Conservation (phyloP, 1,139 yeast genomes). For the Geotrichum aggregatum region DNA sequence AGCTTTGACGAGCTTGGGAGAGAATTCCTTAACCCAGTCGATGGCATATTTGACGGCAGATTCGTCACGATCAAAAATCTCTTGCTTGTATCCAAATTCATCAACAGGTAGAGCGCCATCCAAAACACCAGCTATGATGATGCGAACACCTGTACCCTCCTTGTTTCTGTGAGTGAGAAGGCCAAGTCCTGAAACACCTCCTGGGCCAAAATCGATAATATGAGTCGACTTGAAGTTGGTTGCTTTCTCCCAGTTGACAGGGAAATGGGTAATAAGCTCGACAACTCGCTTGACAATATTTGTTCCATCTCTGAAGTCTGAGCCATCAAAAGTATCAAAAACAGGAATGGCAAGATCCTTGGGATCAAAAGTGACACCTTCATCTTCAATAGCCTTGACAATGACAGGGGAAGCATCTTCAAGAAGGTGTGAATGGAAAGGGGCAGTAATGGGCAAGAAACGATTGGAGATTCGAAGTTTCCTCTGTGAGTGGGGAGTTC, state of each 20-base stretch:
- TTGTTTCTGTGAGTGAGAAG: constrained; percentile 93
- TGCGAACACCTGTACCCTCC: constrained; percentile 96
- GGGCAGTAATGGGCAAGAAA: constrained; percentile 91
- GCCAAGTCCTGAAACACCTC: constrained; percentile 96
- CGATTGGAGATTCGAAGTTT: constrained; percentile 88
- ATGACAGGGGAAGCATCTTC: constrained; percentile 66
- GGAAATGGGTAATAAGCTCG: constrained; percentile 77
- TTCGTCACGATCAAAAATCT: constrained; percentile 69
- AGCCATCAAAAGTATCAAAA: constrained; percentile 82
- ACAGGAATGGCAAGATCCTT: constrained; percentile 73
- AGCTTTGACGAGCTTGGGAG: constrained; percentile 74
- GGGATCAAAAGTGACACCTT: constrained; percentile 55
- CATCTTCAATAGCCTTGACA: constrained; percentile 56
- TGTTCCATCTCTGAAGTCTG: constrained; percentile 53
- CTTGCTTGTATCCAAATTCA: constrained; percentile 94
- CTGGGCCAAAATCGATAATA: constrained; percentile 95
- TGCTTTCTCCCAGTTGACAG: constrained; percentile 93
- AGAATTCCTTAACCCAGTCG: constrained; percentile 85
- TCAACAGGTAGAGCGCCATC: constrained; percentile 64
- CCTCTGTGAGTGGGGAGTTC: constrained; percentile 90
- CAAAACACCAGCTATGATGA: constrained; percentile 87
- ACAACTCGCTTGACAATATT: constrained; percentile 64
- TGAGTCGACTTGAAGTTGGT: constrained; percentile 80
- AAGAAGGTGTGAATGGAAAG: constrained; percentile 90
- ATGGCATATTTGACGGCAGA: constrained; percentile 72